phyloP scores from a whole-genome alignment of 441 rosid genomes.

The Biscutella laevigata region DNA sequence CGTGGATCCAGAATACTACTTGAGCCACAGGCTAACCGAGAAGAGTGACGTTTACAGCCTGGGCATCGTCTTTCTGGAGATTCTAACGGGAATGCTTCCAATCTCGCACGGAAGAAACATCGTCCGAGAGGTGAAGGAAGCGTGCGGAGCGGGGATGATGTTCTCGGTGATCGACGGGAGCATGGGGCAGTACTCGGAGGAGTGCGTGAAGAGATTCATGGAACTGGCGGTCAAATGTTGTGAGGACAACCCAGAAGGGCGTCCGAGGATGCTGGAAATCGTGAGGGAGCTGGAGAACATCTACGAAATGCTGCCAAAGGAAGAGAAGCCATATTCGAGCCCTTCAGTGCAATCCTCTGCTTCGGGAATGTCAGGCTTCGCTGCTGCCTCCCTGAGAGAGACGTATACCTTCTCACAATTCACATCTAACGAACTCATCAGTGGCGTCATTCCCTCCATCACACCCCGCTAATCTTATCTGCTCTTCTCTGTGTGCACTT shows the following conservation, averaged over 20 bases:
- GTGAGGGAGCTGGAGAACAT: slow-evolving; percentile 66
- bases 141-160: slow-evolving; percentile 40
- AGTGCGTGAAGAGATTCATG: slow-evolving; percentile 45
- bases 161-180: slow-evolving; percentile 56
- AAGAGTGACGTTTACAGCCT: slow-evolving; percentile 89
- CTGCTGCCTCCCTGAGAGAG: slow-evolving; percentile 8
- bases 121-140: slow-evolving; percentile 68
- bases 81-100: slow-evolving; percentile 69
- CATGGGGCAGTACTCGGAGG: slow-evolving; percentile 68
- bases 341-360: slow-evolving; percentile 31
- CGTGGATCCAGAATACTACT: slow-evolving; percentile 80
- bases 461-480: slow-evolving; percentile 29
- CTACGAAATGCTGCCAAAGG: slow-evolving; percentile 38
- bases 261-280: slow-evolving; percentile 52
- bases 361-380: slow-evolving; percentile 14
- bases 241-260: slow-evolving; percentile 42
- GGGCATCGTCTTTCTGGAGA: slow-evolving; percentile 73
- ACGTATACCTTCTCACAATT: slow-evolving; percentile 15
- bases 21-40: slow-evolving; percentile 74
- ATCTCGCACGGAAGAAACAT: slow-evolving; percentile 78
- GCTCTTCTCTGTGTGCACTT: not conserved
- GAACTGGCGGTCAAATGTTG: slow-evolving; percentile 52
- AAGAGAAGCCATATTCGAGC: slow-evolving; percentile 28
- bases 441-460: slow-evolving; percentile 47
- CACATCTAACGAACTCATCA: slow-evolving; percentile 51